Percentiles rank a stretch among this genome's conserved stretches.
Evolutionary conservation across 2,329 filamentous ascomycete genomes (phyloP).

Genomic region (Cytospora chrysosperma): DNA sequence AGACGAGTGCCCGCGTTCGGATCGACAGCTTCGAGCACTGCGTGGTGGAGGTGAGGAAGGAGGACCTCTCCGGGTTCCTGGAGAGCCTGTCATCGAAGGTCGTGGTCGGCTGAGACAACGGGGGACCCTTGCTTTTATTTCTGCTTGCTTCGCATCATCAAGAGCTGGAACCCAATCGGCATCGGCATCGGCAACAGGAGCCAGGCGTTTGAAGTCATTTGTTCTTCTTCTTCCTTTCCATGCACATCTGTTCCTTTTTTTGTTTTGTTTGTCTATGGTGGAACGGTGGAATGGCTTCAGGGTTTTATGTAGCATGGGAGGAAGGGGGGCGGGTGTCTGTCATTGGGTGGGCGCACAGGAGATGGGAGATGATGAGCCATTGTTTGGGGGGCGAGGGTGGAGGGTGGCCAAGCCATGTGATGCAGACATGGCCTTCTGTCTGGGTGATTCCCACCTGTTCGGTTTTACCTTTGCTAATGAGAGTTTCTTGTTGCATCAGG

Average conservation of each 20-base stretch:
- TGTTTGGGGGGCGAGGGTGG: background rate
- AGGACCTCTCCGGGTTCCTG: conserved; percentile 86
- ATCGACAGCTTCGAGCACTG: conserved; percentile 98
- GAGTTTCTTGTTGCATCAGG: background rate
- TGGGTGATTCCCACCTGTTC: background rate
- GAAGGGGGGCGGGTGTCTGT: background rate
- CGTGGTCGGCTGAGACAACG: conserved; percentile 62
- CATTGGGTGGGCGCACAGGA: background rate
- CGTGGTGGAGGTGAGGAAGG: conserved; percentile 96
- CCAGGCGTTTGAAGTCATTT: conserved; percentile 18
- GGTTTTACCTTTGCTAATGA: conserved; percentile 13
- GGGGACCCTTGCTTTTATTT: background rate
- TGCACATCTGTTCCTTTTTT: too few species aligned
- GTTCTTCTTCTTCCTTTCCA: too few species aligned
- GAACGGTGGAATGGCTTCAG: too few species aligned
- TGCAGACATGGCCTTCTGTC: conserved; percentile 3
- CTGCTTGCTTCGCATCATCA: conserved; percentile 3
- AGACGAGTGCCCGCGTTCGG: conserved; percentile 84
- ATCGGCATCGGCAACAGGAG: conserved; percentile 9
- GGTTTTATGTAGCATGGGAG: background rate
- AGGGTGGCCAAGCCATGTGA: background rate
- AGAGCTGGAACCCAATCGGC: background rate
- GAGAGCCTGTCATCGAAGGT: conserved; percentile 90
- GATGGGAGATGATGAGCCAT: background rate
- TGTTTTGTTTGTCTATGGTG: too few species aligned